Evolutionary conservation across 305 asterid genomes (phyloP).

Genomic region (Rubia balearica): DNA sequence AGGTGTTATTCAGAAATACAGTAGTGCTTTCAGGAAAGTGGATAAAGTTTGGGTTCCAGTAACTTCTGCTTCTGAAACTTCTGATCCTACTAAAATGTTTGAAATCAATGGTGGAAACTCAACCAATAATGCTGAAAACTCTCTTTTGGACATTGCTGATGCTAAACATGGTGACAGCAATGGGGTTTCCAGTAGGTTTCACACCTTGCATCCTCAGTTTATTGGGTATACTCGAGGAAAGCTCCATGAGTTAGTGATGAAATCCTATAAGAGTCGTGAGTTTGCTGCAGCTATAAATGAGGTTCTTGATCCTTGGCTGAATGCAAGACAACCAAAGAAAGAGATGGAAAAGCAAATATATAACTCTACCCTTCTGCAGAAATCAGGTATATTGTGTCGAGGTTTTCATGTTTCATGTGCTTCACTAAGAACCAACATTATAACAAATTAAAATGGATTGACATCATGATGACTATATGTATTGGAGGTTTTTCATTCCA

Average conservation of each 20-base stretch:
- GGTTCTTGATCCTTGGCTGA: slow-evolving; percentile 97
- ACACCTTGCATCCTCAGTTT: slow-evolving; percentile 82
- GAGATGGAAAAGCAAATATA: slow-evolving; percentile 55
- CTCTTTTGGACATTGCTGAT: slow-evolving; percentile 32
- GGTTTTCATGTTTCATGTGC: background rate
- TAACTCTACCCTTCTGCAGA: slow-evolving; percentile 20
- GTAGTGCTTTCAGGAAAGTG: slow-evolving; percentile 74
- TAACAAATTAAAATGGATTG: background rate
- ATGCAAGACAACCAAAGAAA: slow-evolving; percentile 82
- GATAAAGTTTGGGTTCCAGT: slow-evolving; percentile 96
- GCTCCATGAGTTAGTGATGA: slow-evolving; percentile 97
- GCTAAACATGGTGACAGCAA: slow-evolving; percentile 25
- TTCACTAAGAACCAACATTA: background rate
- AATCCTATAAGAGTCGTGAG: slow-evolving; percentile 95
- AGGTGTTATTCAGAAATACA: slow-evolving; percentile 70
- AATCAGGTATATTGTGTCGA: slow-evolving; percentile 43
- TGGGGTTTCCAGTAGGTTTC: slow-evolving; percentile 44
- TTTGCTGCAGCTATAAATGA: slow-evolving; percentile 98
- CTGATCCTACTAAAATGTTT: slow-evolving; percentile 28
- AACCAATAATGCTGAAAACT: slow-evolving; percentile 24
- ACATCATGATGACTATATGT: background rate
- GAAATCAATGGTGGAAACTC: slow-evolving; percentile 29
- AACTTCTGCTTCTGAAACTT: slow-evolving; percentile 29
- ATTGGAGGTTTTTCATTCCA: background rate
- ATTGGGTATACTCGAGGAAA: slow-evolving; percentile 92